Evolutionary conservation across 169 alveolate genomes (phyloP), one percentile per base, ranked within the genome.

Genomic region (Pseudocohnilembus persalinus): DNA sequence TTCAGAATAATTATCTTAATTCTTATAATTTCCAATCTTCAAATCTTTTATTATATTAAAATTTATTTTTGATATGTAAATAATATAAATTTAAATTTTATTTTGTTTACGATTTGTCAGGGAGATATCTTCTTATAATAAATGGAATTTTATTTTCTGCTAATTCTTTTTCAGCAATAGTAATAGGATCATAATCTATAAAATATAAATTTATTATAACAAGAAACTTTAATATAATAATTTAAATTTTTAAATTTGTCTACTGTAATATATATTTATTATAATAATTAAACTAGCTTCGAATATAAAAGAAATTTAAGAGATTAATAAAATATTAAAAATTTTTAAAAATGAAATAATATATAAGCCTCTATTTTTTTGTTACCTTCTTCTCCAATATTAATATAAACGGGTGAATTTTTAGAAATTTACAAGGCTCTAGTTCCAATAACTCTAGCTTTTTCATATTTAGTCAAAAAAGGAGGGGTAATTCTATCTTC

Each of bases 371-470:
- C 4, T 49, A 49, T 49, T 20, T 97, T 77, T 90, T 91, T 88
- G 83, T 94, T 94, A 78, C 84, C 90, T 87, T 88, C 82, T 64
- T 93, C 95, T 30, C 95, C 95, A 79, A 92, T 92, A 74, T 95
- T 95, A 88, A 94, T 95, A 81, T 86, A 86, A 29, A 98, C 96
- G 4, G 99, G 99, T 31, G 99, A 99, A 94, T 98, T 97, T 95
- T 98, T 95, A 86, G 99, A 97, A 77, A 99, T 99, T 90, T 99
- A 99, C 77, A 99, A 93, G 27, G 99, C 99, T 81, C 99, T 93
- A 0, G 99, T 99, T 25, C 99, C 99, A 72, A 99, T 96, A 74
- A 99, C 95, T 89, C 99, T 97, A 28, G 99, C 99, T 94, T 98
- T 98, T 95, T 99, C 99, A 92, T 97, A 99, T 94, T 98, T 98